phyloP scores from a whole-genome alignment of 2,329 filamentous ascomycete genomes.

The Arthrinium phaeospermum region DNA sequence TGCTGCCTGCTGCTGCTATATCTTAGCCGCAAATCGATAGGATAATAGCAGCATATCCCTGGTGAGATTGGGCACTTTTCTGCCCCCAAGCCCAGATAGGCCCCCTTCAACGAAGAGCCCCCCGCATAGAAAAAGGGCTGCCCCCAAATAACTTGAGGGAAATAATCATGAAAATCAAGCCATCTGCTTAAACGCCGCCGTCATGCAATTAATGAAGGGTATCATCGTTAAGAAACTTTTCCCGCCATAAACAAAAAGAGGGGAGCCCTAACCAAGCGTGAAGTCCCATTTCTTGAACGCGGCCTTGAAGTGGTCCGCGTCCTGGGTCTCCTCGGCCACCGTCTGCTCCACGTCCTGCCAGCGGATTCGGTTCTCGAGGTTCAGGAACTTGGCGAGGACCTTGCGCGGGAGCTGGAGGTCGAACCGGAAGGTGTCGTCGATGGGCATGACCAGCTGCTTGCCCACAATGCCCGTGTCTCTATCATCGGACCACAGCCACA shows the following conservation, averaged over 20 bases:
- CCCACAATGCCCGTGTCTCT: slow-evolving; percentile 63
- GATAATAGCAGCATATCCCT: neutral
- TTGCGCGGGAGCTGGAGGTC: slow-evolving; percentile 89
- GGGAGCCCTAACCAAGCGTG: slow-evolving; percentile 48
- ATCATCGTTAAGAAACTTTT: slow-evolving; percentile 31
- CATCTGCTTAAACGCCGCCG: slow-evolving; percentile 14
- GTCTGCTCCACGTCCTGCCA: slow-evolving; percentile 88
- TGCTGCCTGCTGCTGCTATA: neutral
- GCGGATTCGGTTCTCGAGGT: slow-evolving; percentile 76
- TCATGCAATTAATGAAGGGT: slow-evolving; percentile 31
- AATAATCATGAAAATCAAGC: neutral
- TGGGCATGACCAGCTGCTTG: slow-evolving; percentile 74
- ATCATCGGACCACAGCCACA: slow-evolving; percentile 77
- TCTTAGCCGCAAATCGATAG: neutral
- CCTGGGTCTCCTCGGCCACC: slow-evolving; percentile 76
- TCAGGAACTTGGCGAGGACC: slow-evolving; percentile 86
- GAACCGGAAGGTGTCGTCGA: slow-evolving; percentile 76
- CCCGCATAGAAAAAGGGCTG: neutral
- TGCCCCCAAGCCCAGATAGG: neutral
- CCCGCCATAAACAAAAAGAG: slow-evolving; percentile 24
- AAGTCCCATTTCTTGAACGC: slow-evolving; percentile 91
- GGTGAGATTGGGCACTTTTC: neutral
- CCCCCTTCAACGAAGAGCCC: neutral
- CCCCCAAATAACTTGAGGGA: neutral
- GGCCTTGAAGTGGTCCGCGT: slow-evolving; percentile 79